Percentiles rank a stretch among this genome's conserved stretches.
phyloP scores from a whole-genome alignment of 495 filamentous ascomycete genomes.

The Physcia stellaris region DNA sequence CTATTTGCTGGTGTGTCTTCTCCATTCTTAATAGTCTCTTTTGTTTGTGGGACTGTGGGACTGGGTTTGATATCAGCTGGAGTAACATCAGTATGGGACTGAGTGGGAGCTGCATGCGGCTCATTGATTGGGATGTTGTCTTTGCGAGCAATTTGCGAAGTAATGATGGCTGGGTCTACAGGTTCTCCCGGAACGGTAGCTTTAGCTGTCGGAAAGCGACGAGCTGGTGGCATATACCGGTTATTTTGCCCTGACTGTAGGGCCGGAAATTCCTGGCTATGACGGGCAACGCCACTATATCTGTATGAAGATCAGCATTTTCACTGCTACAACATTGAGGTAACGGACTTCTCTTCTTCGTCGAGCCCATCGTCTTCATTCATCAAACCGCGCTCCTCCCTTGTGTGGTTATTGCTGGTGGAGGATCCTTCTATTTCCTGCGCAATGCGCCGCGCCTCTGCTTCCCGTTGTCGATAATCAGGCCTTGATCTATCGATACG shows the following conservation, averaged over 20 bases:
- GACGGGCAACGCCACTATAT: conserved; percentile 83
- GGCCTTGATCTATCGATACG: conserved; percentile 71
- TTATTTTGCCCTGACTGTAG: conserved; percentile 48
- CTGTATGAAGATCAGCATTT: conserved; percentile 30
- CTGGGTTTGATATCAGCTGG: conserved; percentile 1
- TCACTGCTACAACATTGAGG: background rate
- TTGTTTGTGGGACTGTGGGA: conserved; percentile 1
- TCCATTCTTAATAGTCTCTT: conserved; percentile 6
- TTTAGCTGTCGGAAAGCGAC: conserved; percentile 60
- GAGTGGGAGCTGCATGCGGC: conserved; percentile 8
- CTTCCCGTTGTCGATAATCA: conserved; percentile 59
- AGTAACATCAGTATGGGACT: conserved; percentile 12
- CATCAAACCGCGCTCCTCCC: conserved; percentile 72
- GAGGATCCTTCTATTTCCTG: conserved; percentile 72
- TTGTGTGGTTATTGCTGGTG: conserved; percentile 61
- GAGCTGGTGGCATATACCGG: conserved; percentile 82
- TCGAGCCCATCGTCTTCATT: conserved; percentile 53
- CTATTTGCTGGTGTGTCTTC: conserved; percentile 7
- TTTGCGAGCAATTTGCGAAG: conserved; percentile 45
- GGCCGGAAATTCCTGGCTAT: conserved; percentile 52
- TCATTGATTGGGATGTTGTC: conserved; percentile 12
- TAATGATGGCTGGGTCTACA: conserved; percentile 71
- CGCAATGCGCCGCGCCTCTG: conserved; percentile 68
- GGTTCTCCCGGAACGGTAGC: conserved; percentile 60
- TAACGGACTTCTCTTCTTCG: conserved; percentile 77